Conservation (phyloP, 441 rosid species). For the Pelargonium citronellum region DNA sequence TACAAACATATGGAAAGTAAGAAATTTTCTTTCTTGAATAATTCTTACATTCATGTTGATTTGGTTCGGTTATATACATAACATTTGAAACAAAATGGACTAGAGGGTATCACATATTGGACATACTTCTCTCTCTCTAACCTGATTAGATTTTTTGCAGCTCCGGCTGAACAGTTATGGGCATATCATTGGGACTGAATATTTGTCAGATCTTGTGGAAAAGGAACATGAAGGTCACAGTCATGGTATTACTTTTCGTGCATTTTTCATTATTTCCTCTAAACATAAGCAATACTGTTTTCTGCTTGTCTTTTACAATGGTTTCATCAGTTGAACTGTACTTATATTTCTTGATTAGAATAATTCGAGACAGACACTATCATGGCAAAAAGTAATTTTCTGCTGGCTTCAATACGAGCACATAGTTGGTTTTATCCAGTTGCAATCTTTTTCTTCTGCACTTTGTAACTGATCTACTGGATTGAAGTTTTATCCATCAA, state of each 20-base stretch:
- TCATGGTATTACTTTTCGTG: constrained; percentile 48
- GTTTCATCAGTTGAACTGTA: no score
- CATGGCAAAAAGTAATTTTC: no score
- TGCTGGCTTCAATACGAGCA: no score
- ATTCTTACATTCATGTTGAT: not conserved
- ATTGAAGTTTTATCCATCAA: no score
- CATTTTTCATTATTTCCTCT: not conserved
- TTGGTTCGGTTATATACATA: not conserved
- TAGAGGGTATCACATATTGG: not conserved
- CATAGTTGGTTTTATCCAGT: no score
- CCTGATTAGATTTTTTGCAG: constrained; percentile 50
- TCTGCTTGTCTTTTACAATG: not conserved
- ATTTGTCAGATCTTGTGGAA: constrained; percentile 88
- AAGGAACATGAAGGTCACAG: constrained; percentile 61
- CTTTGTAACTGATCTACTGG: no score
- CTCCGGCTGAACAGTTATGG: constrained; percentile 79
- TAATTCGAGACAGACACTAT: no score
- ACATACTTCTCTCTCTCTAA: constrained; percentile 11
- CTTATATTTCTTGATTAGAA: no score
- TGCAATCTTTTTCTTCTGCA: no score
- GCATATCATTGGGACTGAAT: constrained; percentile 86
- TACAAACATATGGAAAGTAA: constrained; percentile 95
- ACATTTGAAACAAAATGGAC: not conserved
- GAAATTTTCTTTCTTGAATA: constrained; percentile 13
- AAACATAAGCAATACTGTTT: not conserved